phyloP scores from a whole-genome alignment of 345 rosid species.

The Brassica carinata region DNA sequence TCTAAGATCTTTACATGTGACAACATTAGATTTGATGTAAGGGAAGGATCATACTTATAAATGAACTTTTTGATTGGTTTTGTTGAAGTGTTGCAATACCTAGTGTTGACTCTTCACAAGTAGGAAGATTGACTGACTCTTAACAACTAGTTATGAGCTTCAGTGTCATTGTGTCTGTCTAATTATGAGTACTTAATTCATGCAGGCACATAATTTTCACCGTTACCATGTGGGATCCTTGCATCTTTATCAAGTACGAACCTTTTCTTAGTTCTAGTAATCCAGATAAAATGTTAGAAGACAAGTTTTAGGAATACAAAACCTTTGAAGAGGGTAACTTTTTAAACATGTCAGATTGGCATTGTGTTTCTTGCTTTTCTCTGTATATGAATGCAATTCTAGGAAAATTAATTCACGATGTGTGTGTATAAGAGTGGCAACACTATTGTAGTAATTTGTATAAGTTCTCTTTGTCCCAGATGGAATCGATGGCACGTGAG shows the following conservation, averaged over 20 bases:
- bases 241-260: conserved; percentile 72
- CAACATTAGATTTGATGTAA: background rate
- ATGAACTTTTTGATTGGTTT: conserved; percentile 12
- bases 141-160: conserved; percentile 25
- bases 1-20: background rate
- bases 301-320: background rate
- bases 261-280: conserved; percentile 26
- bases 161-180: conserved; percentile 32
- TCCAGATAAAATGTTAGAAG: background rate
- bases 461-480: conserved; percentile 30
- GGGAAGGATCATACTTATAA: background rate
- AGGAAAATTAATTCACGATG: background rate
- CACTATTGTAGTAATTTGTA: conserved; percentile 32
- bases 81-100: background rate
- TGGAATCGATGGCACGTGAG: conserved; percentile 2
- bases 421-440: background rate
- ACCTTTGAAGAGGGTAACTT: background rate
- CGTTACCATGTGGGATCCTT: conserved; percentile 56
- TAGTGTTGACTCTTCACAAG: conserved; percentile 2
- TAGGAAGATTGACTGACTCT: background rate
- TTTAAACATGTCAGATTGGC: background rate
- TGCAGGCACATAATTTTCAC: conserved; percentile 95
- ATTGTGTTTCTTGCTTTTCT: conserved; percentile 15
- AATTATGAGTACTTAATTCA: conserved; percentile 67
- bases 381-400: background rate